Percentiles rank a stretch among this genome's conserved stretches.
Evolutionary conservation across 805 yeast genomes (phyloP).

Genomic region (Yamadazyma sp.): DNA sequence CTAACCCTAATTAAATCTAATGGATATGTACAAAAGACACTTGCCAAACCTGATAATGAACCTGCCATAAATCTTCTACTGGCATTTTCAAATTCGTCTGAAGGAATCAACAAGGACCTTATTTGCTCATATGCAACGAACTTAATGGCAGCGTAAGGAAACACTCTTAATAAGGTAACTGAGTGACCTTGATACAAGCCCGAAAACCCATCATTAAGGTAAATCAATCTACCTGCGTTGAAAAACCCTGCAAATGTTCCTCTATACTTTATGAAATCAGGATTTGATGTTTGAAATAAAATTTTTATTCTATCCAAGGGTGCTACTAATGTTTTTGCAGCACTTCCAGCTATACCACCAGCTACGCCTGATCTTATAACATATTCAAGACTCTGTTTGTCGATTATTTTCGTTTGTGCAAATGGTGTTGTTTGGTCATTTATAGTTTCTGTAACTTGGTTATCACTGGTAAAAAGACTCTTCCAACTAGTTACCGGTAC

Average conservation of each 20-base stretch:
- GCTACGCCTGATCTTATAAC: conserved; percentile 83
- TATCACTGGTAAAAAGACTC: conserved; percentile 5
- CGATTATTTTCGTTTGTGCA: conserved; percentile 35
- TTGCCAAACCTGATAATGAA: conserved; percentile 80
- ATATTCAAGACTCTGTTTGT: conserved; percentile 74
- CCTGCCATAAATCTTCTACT: conserved; percentile 82
- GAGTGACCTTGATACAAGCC: conserved; percentile 97
- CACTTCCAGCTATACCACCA: conserved; percentile 93
- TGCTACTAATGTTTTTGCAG: conserved; percentile 94
- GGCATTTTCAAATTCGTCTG: conserved; percentile 72
- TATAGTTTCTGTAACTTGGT: conserved; percentile 10
- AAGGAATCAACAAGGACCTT: conserved; percentile 73
- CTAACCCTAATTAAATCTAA: conserved; percentile 87
- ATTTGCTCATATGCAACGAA: conserved; percentile 96
- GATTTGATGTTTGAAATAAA: conserved; percentile 91
- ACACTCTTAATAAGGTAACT: conserved; percentile 84
- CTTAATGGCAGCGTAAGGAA: conserved; percentile 96
- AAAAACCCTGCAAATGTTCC: conserved; percentile 78
- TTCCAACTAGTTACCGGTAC: conserved; percentile 2
- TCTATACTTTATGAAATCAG: conserved; percentile 75
- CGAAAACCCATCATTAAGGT: conserved; percentile 60
- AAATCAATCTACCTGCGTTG: conserved; percentile 68
- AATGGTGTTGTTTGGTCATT: conserved; percentile 30
- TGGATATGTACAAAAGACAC: conserved; percentile 90
- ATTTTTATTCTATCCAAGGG: conserved; percentile 95